These are phyloP conservation scores for Termitomyces sp. DNA, from an alignment of 768 basidiomycete species.

Conservation along the genomic window DNA sequence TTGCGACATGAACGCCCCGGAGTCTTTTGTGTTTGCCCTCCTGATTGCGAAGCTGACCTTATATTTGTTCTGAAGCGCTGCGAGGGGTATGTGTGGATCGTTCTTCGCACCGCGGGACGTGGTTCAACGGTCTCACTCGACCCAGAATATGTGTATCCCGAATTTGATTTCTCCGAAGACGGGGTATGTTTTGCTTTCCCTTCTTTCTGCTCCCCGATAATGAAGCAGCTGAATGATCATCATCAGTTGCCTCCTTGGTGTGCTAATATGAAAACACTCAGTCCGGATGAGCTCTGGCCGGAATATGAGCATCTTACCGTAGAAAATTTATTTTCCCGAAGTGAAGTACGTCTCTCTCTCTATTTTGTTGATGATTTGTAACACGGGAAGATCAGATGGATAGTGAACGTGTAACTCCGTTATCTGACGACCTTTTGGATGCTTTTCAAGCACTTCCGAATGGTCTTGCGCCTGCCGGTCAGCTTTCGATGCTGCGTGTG, in stretches of 20 bases:
- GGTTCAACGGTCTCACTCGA: not conserved
- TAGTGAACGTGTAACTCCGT: no score
- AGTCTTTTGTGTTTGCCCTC: conserved; percentile 3
- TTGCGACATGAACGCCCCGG: not conserved
- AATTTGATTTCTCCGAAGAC: not conserved
- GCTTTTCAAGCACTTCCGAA: not conserved
- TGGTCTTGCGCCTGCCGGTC: not conserved
- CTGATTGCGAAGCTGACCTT: not conserved
- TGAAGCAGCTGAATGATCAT: not conserved
- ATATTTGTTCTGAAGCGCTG: not conserved
- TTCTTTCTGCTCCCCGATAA: not conserved
- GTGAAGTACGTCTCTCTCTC: not conserved
- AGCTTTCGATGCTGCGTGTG: not conserved
- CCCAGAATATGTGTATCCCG: not conserved
- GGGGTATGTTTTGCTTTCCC: not conserved
- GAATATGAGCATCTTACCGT: not conserved
- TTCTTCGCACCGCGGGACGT: not conserved
- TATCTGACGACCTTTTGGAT: not conserved
- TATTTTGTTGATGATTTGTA: not conserved
- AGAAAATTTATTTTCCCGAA: not conserved
- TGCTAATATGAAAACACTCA: not conserved
- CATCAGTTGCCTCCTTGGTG: not conserved
- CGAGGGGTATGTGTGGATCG: not conserved
- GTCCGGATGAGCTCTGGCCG: not conserved
- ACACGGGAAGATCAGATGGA: not conserved